Percentiles rank a stretch among this genome's conserved stretches.
Conservation (phyloP, 2,329 filamentous ascomycete species). For the Cadophora luteo-olivacea region DNA sequence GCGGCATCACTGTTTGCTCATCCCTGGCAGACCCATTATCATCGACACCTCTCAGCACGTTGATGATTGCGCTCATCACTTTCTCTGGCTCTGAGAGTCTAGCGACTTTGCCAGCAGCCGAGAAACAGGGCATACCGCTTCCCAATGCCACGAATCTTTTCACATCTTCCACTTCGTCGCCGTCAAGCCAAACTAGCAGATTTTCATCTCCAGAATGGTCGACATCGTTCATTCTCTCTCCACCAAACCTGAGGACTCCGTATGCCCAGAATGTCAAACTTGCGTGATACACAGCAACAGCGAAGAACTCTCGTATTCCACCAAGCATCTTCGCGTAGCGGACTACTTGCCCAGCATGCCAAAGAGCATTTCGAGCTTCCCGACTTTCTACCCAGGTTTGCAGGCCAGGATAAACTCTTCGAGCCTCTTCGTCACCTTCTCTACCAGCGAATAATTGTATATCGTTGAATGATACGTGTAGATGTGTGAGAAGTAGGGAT, state of each 20-base stretch:
- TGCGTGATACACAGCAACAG: not conserved
- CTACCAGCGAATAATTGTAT: not conserved
- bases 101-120: conserved; percentile 12
- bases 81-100: conserved; percentile 24
- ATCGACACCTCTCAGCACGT: conserved; percentile 18
- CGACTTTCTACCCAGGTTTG: not conserved
- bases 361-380: not conserved
- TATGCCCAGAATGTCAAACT: not conserved
- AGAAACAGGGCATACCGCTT: conserved; percentile 23
- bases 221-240: not conserved
- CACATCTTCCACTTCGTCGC: conserved; percentile 4
- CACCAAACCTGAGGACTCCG: not conserved
- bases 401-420: not conserved
- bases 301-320: not conserved
- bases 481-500: not conserved
- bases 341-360: not conserved
- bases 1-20: conserved; percentile 49
- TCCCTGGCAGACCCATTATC: conserved; percentile 8
- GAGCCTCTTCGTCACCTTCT: not conserved
- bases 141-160: conserved; percentile 28
- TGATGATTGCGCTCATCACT: conserved; percentile 27
- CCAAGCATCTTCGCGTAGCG: not conserved
- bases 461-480: not conserved
- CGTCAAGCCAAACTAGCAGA: not conserved
- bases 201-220: not conserved